A percentile compares a stretch with the other conserved stretches of the same genome.
phyloP scores from a whole-genome alignment of 345 rosid species.

The Sisymbrium irio region DNA sequence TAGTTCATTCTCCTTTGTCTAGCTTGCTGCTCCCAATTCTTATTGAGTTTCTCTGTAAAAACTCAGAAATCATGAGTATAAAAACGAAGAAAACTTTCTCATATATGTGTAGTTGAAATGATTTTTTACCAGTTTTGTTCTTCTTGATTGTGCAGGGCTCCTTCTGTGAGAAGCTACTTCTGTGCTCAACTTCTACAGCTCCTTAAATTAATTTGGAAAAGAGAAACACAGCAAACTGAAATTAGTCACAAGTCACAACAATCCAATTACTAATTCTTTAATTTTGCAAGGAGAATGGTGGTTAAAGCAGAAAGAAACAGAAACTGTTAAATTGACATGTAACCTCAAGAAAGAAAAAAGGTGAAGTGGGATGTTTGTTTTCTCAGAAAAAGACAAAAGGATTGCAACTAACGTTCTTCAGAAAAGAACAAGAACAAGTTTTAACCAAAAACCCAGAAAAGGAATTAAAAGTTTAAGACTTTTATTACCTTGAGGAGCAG shows the following conservation, averaged over 20 bases:
- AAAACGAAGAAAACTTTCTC: background rate
- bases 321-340: slow-evolving; percentile 1
- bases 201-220: slow-evolving; percentile 37
- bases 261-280: background rate
- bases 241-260: background rate
- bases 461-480: background rate
- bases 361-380: slow-evolving; percentile 5
- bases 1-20: slow-evolving; percentile 83
- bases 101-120: slow-evolving; percentile 2
- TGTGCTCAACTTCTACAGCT: slow-evolving; percentile 66
- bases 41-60: slow-evolving; percentile 70
- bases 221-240: background rate
- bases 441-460: slow-evolving; percentile 16
- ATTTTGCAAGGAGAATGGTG: background rate
- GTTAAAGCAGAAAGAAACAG: slow-evolving; percentile 14
- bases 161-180: slow-evolving; percentile 77
- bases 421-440: slow-evolving; percentile 22
- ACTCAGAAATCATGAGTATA: slow-evolving; percentile 9
- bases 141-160: slow-evolving; percentile 76
- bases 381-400: slow-evolving; percentile 29
- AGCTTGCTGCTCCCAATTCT: slow-evolving; percentile 60
- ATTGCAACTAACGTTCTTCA: slow-evolving; percentile 4
- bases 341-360: background rate
- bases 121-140: slow-evolving; percentile 72
- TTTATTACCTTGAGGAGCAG: slow-evolving; percentile 57